Evolutionary conservation across 1,284 basidiomycete species (phyloP), one percentile per base, ranked within the genome.

Genomic region (Moesziomyces sp.): DNA sequence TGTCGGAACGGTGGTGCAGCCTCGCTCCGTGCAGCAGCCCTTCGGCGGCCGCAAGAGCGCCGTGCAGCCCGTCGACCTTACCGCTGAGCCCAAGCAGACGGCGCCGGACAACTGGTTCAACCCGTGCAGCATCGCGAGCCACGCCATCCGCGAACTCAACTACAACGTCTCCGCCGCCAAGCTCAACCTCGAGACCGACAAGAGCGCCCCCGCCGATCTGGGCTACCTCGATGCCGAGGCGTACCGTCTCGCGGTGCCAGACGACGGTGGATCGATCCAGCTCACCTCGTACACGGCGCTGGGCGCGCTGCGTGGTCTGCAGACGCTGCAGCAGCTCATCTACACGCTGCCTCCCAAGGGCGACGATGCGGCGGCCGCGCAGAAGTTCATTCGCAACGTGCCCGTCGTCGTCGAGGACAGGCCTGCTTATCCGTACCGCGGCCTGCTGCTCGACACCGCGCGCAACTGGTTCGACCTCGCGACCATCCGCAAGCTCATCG

Each of bases 371-470:
- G 19, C 21, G 14, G 23, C 52, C 33, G 26, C 35, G 3, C 47
- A 55, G n/a, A 51, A 52, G 24, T 63, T 19, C 62, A 91, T 91
- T 88, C 45, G 46, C 6, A 81, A 89, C 35, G 81, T 81, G 0
- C 86, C 86, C 0, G 74, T 86, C 35, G 45, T 59, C 1, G 86
- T 87, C 48, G n/a, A 65, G 1, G 87, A 87, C 68, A 61, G 70
- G 21, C 86, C 87, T 0, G 84, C 84, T 0, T 87, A 86, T 59
- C 80, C 85, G 1, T 82, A 76, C 80, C 81, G 94, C 24, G 93
- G 92, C 3, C 87, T 96, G 53, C 88, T 91, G 86, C 87, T 97
- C 11, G 94, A 97, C 77, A 95, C 91, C 0, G 84, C 90, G 1
- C 86, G 91, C 11, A 89, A 91, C 83, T 92, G 83, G 86, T 89